A percentile compares a stretch with the other conserved stretches of the same genome.
phyloP scores from a whole-genome alignment of 2,329 filamentous ascomycete species.

The Talaromyces atroroseus region DNA sequence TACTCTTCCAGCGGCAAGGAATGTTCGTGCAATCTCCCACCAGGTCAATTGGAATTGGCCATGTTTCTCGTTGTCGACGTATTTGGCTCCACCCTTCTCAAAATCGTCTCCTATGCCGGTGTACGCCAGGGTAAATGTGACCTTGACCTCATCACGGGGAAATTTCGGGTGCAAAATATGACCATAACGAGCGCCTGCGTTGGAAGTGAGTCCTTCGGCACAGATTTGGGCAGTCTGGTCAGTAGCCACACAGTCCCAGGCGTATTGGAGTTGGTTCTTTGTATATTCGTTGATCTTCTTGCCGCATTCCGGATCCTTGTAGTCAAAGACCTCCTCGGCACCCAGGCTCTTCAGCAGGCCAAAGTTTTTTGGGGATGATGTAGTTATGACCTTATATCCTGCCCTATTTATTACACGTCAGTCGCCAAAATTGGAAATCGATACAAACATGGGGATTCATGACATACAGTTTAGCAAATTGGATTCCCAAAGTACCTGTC shows the following conservation, averaged over 20 bases:
- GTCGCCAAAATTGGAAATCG: conserved; percentile 20
- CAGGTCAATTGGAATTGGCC: conserved; percentile 9
- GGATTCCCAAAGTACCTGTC: conserved; percentile 34
- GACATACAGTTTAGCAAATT: conserved; percentile 34
- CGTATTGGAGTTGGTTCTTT: conserved; percentile 10
- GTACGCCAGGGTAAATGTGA: conserved; percentile 9
- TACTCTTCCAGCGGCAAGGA: conserved; percentile 10
- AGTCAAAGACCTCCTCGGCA: conserved; percentile 37
- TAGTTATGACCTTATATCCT: conserved; percentile 33
- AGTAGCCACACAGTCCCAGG: conserved; percentile 7
- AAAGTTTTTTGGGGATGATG: conserved; percentile 30
- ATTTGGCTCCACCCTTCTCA: not conserved
- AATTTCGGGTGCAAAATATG: not conserved
- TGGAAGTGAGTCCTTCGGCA: conserved; percentile 8
- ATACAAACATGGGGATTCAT: conserved; percentile 1
- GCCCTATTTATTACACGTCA: conserved; percentile 28
- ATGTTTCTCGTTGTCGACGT: conserved; percentile 8
- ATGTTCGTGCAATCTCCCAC: conserved; percentile 7
- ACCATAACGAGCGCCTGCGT: conserved; percentile 11
- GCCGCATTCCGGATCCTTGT: conserved; percentile 33
- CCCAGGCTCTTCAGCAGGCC: conserved; percentile 29
- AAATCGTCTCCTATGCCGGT: conserved; percentile 10
- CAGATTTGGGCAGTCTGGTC: conserved; percentile 7
- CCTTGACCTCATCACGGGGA: conserved; percentile 11
- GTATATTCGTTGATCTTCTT: conserved; percentile 27